A percentile compares a stretch with the other conserved stretches of the same genome.
phyloP scores from a whole-genome alignment of 2,329 filamentous ascomycete genomes.

The Pezicula carpinea region DNA sequence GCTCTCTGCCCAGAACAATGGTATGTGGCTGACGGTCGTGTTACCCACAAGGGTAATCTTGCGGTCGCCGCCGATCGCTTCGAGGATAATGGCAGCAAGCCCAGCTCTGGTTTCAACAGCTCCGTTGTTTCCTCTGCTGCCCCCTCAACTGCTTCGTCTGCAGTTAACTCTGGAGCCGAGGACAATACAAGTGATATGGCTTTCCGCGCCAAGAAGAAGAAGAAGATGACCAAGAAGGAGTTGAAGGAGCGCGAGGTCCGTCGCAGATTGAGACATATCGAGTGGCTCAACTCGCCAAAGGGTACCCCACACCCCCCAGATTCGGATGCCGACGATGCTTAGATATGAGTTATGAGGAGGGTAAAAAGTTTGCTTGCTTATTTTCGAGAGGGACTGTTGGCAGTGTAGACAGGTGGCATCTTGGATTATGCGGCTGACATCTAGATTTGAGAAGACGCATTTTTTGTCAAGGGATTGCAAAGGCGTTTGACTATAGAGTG shows the following conservation, averaged over 20 bases:
- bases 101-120: constrained; percentile 56
- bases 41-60: constrained; percentile 76
- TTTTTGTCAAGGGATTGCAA: too few species aligned
- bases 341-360: too few species aligned
- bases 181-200: constrained; percentile 73
- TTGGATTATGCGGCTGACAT: too few species aligned
- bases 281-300: constrained; percentile 44
- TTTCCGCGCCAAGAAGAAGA: constrained; percentile 90
- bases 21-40: constrained; percentile 83
- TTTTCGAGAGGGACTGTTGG: too few species aligned
- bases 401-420: too few species aligned
- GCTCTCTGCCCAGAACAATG: constrained; percentile 95
- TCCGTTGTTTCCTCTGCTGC: constrained; percentile 52
- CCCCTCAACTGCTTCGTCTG: constrained; percentile 49
- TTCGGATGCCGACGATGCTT: constrained; percentile 24
- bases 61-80: constrained; percentile 77
- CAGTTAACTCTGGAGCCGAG: constrained; percentile 78
- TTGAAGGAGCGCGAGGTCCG: constrained; percentile 89
- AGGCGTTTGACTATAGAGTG: too few species aligned
- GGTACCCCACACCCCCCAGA: constrained; percentile 28
- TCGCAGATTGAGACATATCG: constrained; percentile 78
- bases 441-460: too few species aligned
- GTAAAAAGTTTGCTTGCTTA: too few species aligned
- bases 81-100: constrained; percentile 65
- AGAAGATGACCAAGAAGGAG: constrained; percentile 97